A percentile compares a stretch with the other conserved stretches of the same genome.
phyloP scores from a whole-genome alignment of 805 yeast genomes.

The Cyberlindnera amylophila region DNA sequence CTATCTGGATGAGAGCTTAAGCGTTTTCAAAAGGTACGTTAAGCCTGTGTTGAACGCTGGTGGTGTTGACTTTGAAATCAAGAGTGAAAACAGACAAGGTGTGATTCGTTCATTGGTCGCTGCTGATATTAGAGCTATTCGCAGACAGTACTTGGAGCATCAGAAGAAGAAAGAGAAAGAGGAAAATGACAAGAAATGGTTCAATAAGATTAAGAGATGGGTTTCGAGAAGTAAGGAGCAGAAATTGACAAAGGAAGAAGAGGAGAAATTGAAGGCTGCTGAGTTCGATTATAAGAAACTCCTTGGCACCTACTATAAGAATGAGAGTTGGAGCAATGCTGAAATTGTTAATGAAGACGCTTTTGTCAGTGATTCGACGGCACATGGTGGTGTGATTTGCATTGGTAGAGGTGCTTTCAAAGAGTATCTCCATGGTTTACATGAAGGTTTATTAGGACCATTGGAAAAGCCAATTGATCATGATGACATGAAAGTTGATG shows the following conservation, averaged over 20 bases:
- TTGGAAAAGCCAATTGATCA: conserved; percentile 47
- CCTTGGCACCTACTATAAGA: conserved; percentile 53
- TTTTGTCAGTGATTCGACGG: conserved; percentile 36
- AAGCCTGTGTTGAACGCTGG: conserved; percentile 84
- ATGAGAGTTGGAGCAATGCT: conserved; percentile 23
- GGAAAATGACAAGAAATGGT: conserved; percentile 20
- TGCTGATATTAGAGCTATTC: conserved; percentile 66
- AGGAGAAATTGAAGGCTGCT: conserved; percentile 26
- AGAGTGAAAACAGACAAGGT: conserved; percentile 82
- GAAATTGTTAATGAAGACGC: conserved; percentile 43
- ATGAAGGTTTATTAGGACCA: conserved; percentile 95
- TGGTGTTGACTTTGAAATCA: conserved; percentile 78
- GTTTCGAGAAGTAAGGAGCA: conserved; percentile 8
- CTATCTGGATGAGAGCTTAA: conserved; percentile 68
- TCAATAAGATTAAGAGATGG: conserved; percentile 17
- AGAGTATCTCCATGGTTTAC: conserved; percentile 86
- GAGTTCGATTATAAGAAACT: conserved; percentile 42
- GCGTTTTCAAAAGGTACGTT: conserved; percentile 69
- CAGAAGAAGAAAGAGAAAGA: conserved; percentile 22
- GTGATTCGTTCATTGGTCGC: conserved; percentile 81
- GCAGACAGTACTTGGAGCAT: conserved; percentile 42
- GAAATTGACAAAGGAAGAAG: conserved; percentile 18
- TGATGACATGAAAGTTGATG: conserved; percentile 13
- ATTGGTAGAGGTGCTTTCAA: conserved; percentile 95
- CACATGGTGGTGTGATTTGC: conserved; percentile 84